Base-by-base conservation (phyloP, 2,329 filamentous ascomycete species). In the Fusarium scirpi region DNA sequence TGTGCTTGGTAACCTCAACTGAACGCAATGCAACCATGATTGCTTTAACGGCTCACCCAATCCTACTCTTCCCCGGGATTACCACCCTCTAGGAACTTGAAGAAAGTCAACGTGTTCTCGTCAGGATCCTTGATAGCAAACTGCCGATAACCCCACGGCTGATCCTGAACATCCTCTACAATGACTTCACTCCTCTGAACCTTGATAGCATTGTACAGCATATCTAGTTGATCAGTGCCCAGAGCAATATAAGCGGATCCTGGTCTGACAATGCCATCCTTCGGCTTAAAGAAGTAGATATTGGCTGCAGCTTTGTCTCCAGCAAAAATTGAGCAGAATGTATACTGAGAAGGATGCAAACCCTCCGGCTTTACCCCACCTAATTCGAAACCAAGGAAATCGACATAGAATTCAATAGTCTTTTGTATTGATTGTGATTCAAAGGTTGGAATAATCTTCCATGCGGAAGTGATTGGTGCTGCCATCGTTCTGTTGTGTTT, bases 221-320 rank as follows among this genome's bases (percentile, higher is more conserved):
- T 27, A 12, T 70, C 58, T n/a, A 70, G 41, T 44, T 70, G 67
- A 5, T 55, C 18, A 16, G 67, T 58, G 10, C 67, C 54, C 18
- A 65, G 38, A 15, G 67, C 58, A 18, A 71, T 68, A 12, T 68
- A 70, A 24, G 54, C 58, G 11, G 63, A 71, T 6, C 67, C 13
- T 6, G 63, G 63, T 13, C 25, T 71, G 49, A 49, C 22, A 34
- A 25, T 22, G 12, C 24, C 25, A 44, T 47, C 29, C 16, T 51
- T 44, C 24, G 67, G 51, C 24, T 71, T 70, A 51, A 70, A 69
- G 47, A 70, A 69, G 47, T 68, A 70, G 38, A 71, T 55, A 25
- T 71, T 70, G 58, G 58, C 67, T 6, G 67, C 67, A 27, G 63
- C 68, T 51, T 53, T 69, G 18, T 69, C 47, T 24, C 59, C 59